A percentile compares a stretch with the other conserved stretches of the same genome.
phyloP scores from a whole-genome alignment of 129 eudicot species.

The Logfia minima region DNA sequence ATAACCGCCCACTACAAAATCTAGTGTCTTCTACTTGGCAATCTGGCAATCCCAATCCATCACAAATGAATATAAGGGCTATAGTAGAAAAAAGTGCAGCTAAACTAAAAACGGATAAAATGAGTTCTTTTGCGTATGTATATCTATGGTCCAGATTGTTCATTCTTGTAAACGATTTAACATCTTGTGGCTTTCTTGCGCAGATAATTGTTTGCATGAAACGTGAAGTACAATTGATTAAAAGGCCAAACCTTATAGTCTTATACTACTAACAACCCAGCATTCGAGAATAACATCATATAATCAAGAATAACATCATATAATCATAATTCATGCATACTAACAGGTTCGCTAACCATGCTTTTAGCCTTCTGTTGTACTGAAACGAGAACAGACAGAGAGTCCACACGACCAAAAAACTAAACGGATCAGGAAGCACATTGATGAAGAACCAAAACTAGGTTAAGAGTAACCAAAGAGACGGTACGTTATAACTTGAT shows the following conservation, averaged over 20 bases:
- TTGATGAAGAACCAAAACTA: background rate
- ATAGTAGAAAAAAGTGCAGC: no score
- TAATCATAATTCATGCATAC: background rate
- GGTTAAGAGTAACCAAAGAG: background rate
- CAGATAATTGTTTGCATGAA: background rate
- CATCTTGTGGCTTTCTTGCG: background rate
- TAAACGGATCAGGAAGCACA: background rate
- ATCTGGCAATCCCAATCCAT: no score
- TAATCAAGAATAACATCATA: background rate
- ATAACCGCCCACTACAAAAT: no score
- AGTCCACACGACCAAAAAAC: background rate
- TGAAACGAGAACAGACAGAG: background rate
- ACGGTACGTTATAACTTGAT: background rate
- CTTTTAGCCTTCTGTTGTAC: background rate
- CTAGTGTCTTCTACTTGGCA: no score
- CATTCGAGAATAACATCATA: background rate
- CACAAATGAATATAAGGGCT: no score
- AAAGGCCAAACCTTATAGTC: background rate
- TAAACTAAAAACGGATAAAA: no score
- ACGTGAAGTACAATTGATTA: no score
- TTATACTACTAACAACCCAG: no score
- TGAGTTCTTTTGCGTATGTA: no score
- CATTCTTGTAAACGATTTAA: background rate
- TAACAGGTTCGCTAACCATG: background rate
- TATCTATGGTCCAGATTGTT: constrained; percentile 7